Base-by-base conservation (phyloP, 2,329 filamentous ascomycete genomes). In the Tolypocladium capitatum region DNA sequence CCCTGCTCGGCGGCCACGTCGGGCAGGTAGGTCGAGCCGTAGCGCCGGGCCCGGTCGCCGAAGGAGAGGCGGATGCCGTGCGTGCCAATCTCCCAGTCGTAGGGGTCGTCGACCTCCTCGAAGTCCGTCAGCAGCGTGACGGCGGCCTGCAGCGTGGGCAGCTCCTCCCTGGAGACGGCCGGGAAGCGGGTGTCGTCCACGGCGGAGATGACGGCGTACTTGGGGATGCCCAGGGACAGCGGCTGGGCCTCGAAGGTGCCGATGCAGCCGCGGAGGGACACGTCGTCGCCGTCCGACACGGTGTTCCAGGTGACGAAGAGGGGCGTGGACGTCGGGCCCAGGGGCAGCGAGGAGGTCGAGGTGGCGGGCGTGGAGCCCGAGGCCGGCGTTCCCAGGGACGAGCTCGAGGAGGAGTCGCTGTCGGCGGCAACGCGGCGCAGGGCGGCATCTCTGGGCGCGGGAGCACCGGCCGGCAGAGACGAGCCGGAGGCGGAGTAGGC, bases 301-400 rank as follows among this genome's bases (percentile, higher is more conserved):
- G 79, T 87, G 68, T 96, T 94, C 90, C 91, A 97, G 8, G 90
- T 95, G 43, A 98, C 86, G 63, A 97, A 97, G 35, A 97, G 75
- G 1, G 91, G 91, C 52, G 82, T 80, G 38, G 77, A 74, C 49
- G 66, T 66, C 55, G 54, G 53, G 55, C 50, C 53, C 58, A 49
- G 58, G 14, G 68, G 58, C 21, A 68, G 62, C 28, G 66, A 72
- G 32, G 68, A 64, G 13, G 61, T 68, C 14, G 69, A 71, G 1
- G 70, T 74, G 11, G 64, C 68, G 4, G 73, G 66, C 9, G 70
- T 71, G 9, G 70, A 70, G 2, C 66, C 71, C 9, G 67, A 55
- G 33, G 68, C 61, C 8, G 69, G 68, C 41, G 70, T 60, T 14
- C 64, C 60, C 14, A 62, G 63, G 41, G 59, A 50, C 46, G 63